Evolutionary conservation across 176 grass and related monocot species (phyloP).

Genomic region (Urochloa ruziziensis): DNA sequence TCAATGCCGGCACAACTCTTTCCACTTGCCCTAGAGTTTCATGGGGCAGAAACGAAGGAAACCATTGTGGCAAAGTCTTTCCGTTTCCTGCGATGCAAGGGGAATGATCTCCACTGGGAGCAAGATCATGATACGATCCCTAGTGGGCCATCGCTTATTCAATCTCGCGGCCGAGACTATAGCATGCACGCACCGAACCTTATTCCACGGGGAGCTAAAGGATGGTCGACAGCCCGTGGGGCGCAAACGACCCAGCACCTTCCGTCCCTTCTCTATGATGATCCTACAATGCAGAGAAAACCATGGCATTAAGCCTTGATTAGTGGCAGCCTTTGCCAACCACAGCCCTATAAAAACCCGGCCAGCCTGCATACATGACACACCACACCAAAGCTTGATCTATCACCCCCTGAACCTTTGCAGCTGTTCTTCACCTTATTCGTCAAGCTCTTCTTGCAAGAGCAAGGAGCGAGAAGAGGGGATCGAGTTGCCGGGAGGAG

Average conservation of each 20-base stretch:
- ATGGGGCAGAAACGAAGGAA: not conserved
- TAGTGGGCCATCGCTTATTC: constrained; percentile 20
- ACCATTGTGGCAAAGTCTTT: not conserved
- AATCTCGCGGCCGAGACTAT: constrained; percentile 15
- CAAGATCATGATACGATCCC: constrained; percentile 40
- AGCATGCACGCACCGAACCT: constrained; percentile 19
- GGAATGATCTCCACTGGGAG: not conserved
- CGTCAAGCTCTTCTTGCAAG: not conserved
- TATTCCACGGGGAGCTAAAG: constrained; percentile 34
- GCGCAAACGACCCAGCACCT: constrained; percentile 10
- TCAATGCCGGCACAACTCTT: no score
- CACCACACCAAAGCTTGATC: constrained; percentile 26
- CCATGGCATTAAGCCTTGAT: not conserved
- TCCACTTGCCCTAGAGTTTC: no score
- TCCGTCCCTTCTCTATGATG: not conserved
- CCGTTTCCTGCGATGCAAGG: not conserved
- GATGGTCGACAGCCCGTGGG: constrained; percentile 38
- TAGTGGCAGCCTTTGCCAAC: not conserved
- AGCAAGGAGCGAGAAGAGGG: not conserved
- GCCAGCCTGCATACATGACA: not conserved
- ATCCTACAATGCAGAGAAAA: not conserved
- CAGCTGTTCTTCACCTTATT: not conserved
- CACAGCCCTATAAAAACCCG: constrained; percentile 29
- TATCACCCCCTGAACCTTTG: not conserved
- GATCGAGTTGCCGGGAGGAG: constrained; percentile 8